A percentile compares a stretch with the other conserved stretches of the same genome.
Evolutionary conservation across 2,329 filamentous ascomycete species (phyloP).

Genomic region (Pyricularia grisea): DNA sequence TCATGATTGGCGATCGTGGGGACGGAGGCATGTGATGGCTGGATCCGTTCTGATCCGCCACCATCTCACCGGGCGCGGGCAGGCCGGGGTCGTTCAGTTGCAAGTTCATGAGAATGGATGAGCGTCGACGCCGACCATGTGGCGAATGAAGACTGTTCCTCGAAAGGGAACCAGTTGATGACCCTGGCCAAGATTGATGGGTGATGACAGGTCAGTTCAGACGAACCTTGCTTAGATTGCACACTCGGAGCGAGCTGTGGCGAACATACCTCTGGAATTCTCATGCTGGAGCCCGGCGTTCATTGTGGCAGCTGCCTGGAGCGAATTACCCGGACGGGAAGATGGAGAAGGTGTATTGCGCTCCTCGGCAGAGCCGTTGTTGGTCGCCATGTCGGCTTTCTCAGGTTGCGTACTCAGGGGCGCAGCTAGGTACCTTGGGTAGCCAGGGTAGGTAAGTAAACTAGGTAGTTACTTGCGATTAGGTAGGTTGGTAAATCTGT

Average conservation of each 20-base stretch:
- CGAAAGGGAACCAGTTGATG: conserved; percentile 41
- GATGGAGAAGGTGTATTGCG: conserved; percentile 49
- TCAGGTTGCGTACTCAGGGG: neutral
- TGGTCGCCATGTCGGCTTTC: neutral
- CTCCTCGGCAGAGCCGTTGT: conserved; percentile 6
- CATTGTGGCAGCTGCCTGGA: conserved; percentile 68
- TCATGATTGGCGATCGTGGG: conserved; percentile 32
- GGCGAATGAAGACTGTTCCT: conserved; percentile 33
- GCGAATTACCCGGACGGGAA: conserved; percentile 56
- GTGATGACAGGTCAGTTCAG: neutral
- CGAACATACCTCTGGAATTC: conserved; percentile 42
- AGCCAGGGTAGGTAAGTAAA: neutral
- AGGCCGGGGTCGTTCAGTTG: conserved; percentile 62
- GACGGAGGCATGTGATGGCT: conserved; percentile 27
- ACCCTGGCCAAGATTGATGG: conserved; percentile 11
- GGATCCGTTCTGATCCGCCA: conserved; percentile 31
- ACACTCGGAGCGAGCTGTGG: conserved; percentile 13
- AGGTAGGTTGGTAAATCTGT: neutral
- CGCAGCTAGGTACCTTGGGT: neutral
- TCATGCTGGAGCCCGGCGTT: conserved; percentile 67
- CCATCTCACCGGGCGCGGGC: conserved; percentile 61
- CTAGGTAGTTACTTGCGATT: neutral
- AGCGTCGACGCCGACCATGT: conserved; percentile 49
- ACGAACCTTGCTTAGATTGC: neutral
- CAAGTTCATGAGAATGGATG: conserved; percentile 62